phyloP scores from a whole-genome alignment of 2,329 filamentous ascomycete genomes.

The Colletotrichum sp. region DNA sequence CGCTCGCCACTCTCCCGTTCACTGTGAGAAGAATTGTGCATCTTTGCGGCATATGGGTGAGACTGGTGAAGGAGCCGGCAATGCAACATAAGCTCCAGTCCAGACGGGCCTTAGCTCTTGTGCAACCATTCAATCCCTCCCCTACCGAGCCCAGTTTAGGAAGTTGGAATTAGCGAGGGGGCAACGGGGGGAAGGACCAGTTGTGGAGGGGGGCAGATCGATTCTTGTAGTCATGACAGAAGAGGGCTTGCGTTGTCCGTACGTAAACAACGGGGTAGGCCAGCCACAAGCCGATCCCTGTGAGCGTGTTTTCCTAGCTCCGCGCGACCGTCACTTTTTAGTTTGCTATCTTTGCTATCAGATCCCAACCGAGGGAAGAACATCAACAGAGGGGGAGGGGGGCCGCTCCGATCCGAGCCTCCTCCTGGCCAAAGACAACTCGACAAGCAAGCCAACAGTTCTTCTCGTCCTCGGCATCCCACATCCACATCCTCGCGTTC shows the following conservation, averaged over 20 bases:
- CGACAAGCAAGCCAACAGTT: not conserved
- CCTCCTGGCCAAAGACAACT: not conserved
- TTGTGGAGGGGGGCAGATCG: not conserved
- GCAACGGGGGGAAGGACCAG: not conserved
- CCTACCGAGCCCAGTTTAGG: not conserved
- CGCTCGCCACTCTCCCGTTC: not conserved
- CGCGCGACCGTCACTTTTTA: not conserved
- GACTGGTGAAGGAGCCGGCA: not conserved
- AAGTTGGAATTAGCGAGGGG: not conserved
- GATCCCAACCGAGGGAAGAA: not conserved
- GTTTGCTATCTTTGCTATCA: not conserved
- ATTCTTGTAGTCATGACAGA: not conserved
- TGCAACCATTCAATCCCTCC: not conserved
- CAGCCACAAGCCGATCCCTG: not conserved
- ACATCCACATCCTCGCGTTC: not conserved
- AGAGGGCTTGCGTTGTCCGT: not conserved
- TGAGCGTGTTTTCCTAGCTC: not conserved
- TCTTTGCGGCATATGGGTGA: not conserved
- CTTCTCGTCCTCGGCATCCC: not conserved
- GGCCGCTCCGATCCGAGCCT: not conserved
- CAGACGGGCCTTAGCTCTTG: not conserved
- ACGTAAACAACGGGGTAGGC: not conserved
- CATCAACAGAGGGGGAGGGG: not conserved
- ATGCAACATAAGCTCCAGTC: not conserved
- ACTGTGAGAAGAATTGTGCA: not conserved